These are phyloP conservation scores for Pseudotulostoma volvatum DNA, from an alignment of 495 filamentous ascomycete genomes.

Conservation along the genomic window DNA sequence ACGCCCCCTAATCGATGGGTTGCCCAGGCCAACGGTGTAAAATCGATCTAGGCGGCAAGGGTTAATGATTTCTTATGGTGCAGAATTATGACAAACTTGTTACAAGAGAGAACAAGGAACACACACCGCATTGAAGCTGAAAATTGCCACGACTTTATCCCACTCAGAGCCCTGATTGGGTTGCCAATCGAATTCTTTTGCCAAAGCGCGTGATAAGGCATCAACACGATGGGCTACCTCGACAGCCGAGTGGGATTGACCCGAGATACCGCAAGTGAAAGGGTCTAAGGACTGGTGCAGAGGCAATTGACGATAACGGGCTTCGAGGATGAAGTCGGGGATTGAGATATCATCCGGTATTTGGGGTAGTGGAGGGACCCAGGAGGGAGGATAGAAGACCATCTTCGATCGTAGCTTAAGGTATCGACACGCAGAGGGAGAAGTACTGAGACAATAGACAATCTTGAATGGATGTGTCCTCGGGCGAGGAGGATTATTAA, in stretches of 20 bases:
- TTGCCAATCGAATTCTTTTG: slow-evolving; percentile 58
- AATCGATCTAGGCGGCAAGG: slow-evolving; percentile 49
- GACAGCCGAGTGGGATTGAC: slow-evolving; percentile 47
- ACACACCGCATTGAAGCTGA: slow-evolving; percentile 65
- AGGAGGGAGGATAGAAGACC: slow-evolving; percentile 62
- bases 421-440: too few species aligned
- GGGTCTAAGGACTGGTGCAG: slow-evolving; percentile 49
- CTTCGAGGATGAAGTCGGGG: slow-evolving; percentile 63
- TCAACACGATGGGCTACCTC: slow-evolving; percentile 55
- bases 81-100: not conserved
- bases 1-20: slow-evolving; percentile 63
- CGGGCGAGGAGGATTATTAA: too few species aligned
- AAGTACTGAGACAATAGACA: too few species aligned
- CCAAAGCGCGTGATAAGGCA: slow-evolving; percentile 49
- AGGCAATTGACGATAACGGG: slow-evolving; percentile 51
- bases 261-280: slow-evolving; percentile 69
- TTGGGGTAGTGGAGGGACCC: slow-evolving; percentile 50
- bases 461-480: too few species aligned
- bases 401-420: too few species aligned
- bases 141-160: slow-evolving; percentile 71
- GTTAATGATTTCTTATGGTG: too few species aligned
- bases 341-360: slow-evolving; percentile 64
- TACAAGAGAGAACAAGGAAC: not conserved
- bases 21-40: slow-evolving; percentile 57
- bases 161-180: slow-evolving; percentile 63